These are phyloP conservation scores for Craspedostauros australis DNA, from an alignment of 108 stramenopile genomes.

Conservation along the genomic window DNA sequence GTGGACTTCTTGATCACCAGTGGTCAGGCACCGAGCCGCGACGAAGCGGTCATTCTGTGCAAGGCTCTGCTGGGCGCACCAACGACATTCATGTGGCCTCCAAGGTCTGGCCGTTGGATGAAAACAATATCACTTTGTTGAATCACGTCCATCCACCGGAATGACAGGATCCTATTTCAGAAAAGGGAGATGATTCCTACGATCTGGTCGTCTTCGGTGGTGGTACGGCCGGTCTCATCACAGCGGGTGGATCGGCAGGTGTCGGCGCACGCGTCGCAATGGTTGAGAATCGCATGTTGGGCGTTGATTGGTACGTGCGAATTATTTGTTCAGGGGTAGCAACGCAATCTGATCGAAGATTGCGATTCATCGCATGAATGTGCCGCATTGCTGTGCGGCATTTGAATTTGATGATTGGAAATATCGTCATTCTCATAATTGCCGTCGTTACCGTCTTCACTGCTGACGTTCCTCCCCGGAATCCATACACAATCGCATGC, in stretches of 20 bases:
- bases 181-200: slow-evolving; percentile 35
- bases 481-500: background rate
- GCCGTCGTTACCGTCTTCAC: background rate
- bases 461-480: background rate
- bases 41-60: slow-evolving; percentile 52
- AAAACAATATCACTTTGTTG: slow-evolving; percentile 55
- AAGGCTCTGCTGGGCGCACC: slow-evolving; percentile 12
- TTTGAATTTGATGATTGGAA: no score
- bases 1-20: slow-evolving; percentile 49
- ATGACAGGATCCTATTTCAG: slow-evolving; percentile 53
- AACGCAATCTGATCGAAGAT: no score
- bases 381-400: no score
- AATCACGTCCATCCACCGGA: slow-evolving; percentile 70
- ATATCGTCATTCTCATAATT: background rate
- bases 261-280: slow-evolving; percentile 73
- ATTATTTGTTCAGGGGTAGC: background rate
- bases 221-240: slow-evolving; percentile 71
- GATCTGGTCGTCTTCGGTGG: slow-evolving; percentile 80
- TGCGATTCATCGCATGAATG: no score
- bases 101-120: slow-evolving; percentile 65
- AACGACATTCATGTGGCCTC: slow-evolving; percentile 46
- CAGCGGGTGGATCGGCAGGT: slow-evolving; percentile 64
- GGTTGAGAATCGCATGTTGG: slow-evolving; percentile 79
- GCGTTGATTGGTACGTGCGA: slow-evolving; percentile 62
- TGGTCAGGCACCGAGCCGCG: slow-evolving; percentile 29